phyloP scores from a whole-genome alignment of 495 filamentous ascomycete genomes.

The Barbatosphaeria neglecta region DNA sequence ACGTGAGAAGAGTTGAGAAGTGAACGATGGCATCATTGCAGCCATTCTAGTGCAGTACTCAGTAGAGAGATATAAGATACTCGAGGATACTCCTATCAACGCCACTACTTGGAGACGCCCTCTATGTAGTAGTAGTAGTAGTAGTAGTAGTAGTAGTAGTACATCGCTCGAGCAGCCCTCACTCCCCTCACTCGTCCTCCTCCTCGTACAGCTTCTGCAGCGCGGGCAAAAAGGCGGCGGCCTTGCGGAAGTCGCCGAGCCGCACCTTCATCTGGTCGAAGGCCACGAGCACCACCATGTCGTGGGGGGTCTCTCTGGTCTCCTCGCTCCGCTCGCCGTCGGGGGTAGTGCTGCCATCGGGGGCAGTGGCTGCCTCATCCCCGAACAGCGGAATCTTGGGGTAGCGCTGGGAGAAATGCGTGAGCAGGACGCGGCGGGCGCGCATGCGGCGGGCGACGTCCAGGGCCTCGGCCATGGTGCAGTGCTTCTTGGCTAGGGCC shows the following conservation, averaged over 20 bases:
- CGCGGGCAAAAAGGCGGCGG: constrained; percentile 64
- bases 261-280: constrained; percentile 85
- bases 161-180: too few relatives aligned
- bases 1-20: too few relatives aligned
- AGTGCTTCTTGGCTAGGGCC: constrained; percentile 81
- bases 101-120: too few relatives aligned
- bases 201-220: constrained; percentile 54
- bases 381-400: constrained; percentile 61
- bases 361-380: too few relatives aligned
- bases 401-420: constrained; percentile 95
- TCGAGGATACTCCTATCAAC: too few relatives aligned
- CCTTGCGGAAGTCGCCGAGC: constrained; percentile 64
- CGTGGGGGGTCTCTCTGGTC: constrained; percentile 10
- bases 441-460: constrained; percentile 65
- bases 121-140: too few relatives aligned
- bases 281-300: constrained; percentile 56
- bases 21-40: too few relatives aligned
- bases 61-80: too few relatives aligned
- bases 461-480: constrained; percentile 73
- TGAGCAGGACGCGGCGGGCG: constrained; percentile 65
- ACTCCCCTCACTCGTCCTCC: constrained; percentile 17
- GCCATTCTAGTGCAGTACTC: too few relatives aligned
- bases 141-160: too few relatives aligned
- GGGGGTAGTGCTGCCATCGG: too few relatives aligned
- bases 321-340: constrained; percentile 17